Base-by-base conservation (phyloP, 2,329 filamentous ascomycete species). In the Aaosphaeria arxii region DNA sequence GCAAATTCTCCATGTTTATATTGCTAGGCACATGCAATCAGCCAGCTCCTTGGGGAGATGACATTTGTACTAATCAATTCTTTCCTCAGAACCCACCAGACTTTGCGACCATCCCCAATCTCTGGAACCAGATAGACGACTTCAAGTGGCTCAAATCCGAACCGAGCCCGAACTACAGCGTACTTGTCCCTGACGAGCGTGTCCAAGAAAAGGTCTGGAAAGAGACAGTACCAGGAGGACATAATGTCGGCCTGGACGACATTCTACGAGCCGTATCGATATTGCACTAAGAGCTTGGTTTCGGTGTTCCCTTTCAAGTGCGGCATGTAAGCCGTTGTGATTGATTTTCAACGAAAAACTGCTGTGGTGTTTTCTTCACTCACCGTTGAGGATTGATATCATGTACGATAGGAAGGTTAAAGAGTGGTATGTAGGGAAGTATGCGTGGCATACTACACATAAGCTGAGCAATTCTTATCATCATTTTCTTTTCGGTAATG, bases 131-230 rank as follows among this genome's bases (percentile, higher is more conserved):
- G 61, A 88, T 97, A 11, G 89, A 97, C 68, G 94, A 99, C 69
- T 99, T 99, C 77, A 95, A 95, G 72, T 97, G 94, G 94, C 80
- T 96, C 54, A 95, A 91, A 70, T 78, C 82, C 11, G 89, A 88
- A 49, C 83, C 83, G 30, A 96, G 89, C 64, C 94, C 94, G 2
- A 91, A 99, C 65, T 99, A 92, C 90, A 82, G 77, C 32, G 71
- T 89, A 2, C 59, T 97, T 24, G 75, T 82, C 1, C 78, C 83
- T 45, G 75, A 76, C 1, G 74, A 85, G 46, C 79, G 79, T 28
- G 71, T 92, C 9, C 57, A 72, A 0, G 81, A 86, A 1, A 74
- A 80, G 2, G 74, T 87, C 1, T 96, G 91, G 91, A 81, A 76
- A 43, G 79, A 82, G 31, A 76, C 84, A 7, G 82, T 91, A 7